phyloP scores from a whole-genome alignment of 306 rosid species.

The Mimosa pudica region DNA sequence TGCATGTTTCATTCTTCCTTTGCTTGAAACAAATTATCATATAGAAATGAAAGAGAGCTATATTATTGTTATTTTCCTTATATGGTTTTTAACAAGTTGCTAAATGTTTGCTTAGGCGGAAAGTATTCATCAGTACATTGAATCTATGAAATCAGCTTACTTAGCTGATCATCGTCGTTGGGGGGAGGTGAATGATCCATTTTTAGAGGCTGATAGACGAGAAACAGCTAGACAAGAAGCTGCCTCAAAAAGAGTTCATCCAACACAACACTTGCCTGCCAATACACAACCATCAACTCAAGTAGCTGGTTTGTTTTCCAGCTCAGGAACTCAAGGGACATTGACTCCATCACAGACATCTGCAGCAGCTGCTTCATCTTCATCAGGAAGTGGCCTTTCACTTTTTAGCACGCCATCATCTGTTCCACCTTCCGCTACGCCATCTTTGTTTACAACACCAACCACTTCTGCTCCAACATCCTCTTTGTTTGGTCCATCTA shows the following conservation, averaged over 20 bases:
- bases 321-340: conserved; percentile 66
- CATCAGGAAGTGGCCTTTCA: conserved; percentile 78
- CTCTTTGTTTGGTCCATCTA: conserved; percentile 64
- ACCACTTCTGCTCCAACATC: conserved; percentile 60
- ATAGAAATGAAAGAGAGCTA: conserved; percentile 11
- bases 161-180: conserved; percentile 79
- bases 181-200: conserved; percentile 90
- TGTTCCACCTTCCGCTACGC: conserved; percentile 61
- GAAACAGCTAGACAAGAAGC: conserved; percentile 97
- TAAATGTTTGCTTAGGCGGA: conserved; percentile 69
- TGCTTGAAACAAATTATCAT: conserved; percentile 16
- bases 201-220: conserved; percentile 94
- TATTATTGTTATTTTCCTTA: conserved; percentile 28
- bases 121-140: conserved; percentile 90
- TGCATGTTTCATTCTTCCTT: conserved; percentile 5
- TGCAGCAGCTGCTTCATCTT: conserved; percentile 54
- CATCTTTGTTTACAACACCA: conserved; percentile 77
- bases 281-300: conserved; percentile 83
- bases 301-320: conserved; percentile 76
- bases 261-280: conserved; percentile 82
- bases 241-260: conserved; percentile 91
- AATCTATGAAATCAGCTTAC: conserved; percentile 88
- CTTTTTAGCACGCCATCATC: conserved; percentile 74
- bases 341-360: conserved; percentile 53
- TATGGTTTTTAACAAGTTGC: conserved; percentile 34